phyloP scores from a whole-genome alignment of 768 basidiomycete species.

The Hydnomerulius pinastri region DNA sequence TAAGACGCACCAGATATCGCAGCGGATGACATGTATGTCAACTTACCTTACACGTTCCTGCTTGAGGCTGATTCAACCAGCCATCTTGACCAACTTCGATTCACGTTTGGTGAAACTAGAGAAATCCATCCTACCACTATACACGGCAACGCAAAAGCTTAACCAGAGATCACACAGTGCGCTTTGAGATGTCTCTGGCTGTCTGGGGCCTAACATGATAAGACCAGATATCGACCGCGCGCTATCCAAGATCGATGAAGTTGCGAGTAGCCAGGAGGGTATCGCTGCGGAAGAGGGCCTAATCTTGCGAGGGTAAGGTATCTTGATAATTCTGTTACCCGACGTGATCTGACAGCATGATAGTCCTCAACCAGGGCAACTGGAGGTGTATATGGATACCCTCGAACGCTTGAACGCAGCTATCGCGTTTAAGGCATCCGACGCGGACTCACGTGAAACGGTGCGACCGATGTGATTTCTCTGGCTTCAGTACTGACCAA shows the following conservation, averaged over 20 bases:
- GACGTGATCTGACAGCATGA: neutral
- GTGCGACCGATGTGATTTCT: conserved; percentile 31
- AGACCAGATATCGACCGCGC: conserved; percentile 77
- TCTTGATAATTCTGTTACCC: conserved; percentile 3
- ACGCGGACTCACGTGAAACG: conserved; percentile 54
- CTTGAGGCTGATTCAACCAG: conserved; percentile 44
- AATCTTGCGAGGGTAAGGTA: conserved; percentile 68
- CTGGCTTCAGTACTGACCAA: neutral
- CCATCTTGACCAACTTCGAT: conserved; percentile 83
- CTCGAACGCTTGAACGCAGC: conserved; percentile 77
- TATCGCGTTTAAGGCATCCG: conserved; percentile 73
- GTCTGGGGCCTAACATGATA: neutral
- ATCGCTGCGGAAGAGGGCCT: conserved; percentile 77
- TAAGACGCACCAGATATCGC: conserved; percentile 83
- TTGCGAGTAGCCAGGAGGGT: conserved; percentile 74
- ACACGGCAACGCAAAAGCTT: conserved; percentile 73
- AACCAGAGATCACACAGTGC: conserved; percentile 72
- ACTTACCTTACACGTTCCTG: neutral
- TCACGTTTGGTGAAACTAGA: conserved; percentile 79
- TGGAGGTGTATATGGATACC: conserved; percentile 67
- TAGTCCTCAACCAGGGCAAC: conserved; percentile 72
- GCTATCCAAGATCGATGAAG: conserved; percentile 74
- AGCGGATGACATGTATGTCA: conserved; percentile 78
- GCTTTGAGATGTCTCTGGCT: conserved; percentile 25
- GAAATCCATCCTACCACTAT: conserved; percentile 83